These are phyloP conservation scores for Neurospora africana DNA, from an alignment of 495 filamentous ascomycete species.

Conservation along the genomic window DNA sequence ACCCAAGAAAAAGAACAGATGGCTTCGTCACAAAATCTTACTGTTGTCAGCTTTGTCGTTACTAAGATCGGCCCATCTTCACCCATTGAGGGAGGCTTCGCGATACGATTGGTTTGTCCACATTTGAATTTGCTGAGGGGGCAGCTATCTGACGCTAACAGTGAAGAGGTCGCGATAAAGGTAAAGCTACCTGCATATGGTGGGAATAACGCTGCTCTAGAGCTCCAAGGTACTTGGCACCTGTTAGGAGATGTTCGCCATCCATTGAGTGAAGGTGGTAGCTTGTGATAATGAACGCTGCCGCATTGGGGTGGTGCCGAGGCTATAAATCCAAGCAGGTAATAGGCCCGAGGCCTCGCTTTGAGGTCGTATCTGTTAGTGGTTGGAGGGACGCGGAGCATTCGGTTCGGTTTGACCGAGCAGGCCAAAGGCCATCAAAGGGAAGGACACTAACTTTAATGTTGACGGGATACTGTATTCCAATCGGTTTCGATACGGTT, in stretches of 20 bases:
- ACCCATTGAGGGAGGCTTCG: not conserved
- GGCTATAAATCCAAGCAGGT: not conserved
- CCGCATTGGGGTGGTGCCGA: not conserved
- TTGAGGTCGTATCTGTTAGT: not conserved
- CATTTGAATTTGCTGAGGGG: not conserved
- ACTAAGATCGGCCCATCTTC: not conserved
- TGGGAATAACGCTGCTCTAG: not conserved
- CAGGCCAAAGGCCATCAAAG: not conserved
- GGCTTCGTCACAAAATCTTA: not conserved
- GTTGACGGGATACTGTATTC: not conserved
- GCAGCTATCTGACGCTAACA: not conserved
- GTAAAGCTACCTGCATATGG: not conserved
- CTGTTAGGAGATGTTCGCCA: not conserved
- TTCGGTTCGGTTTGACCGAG: not conserved
- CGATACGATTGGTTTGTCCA: not conserved
- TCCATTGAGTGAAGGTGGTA: not conserved
- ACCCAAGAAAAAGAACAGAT: not conserved
- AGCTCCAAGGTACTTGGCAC: not conserved
- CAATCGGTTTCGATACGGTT: not conserved
- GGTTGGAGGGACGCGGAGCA: not conserved
- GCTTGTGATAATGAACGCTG: not conserved
- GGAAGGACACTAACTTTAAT: not conserved
- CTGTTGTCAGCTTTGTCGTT: not conserved
- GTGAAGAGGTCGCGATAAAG: not conserved
- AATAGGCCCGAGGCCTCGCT: not conserved